phyloP scores from a whole-genome alignment of 371 early-diverging fungal species.

The Rhizopus arrhizus region DNA sequence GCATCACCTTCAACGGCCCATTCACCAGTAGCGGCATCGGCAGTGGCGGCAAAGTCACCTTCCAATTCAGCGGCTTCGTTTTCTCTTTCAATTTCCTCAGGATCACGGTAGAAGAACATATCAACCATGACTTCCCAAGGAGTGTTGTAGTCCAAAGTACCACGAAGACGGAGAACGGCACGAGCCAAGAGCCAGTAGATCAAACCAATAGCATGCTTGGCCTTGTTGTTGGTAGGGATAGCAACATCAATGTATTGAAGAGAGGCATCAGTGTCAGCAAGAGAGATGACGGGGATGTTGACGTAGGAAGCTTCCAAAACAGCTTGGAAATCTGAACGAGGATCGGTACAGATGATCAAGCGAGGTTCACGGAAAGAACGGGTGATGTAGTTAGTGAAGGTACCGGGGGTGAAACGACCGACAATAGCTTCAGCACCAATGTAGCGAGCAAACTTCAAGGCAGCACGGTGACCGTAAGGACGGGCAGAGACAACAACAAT shows the following conservation, averaged over 20 bases:
- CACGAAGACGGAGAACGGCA: constrained; percentile 98
- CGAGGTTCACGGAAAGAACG: constrained; percentile 99
- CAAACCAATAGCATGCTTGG: constrained; percentile 97
- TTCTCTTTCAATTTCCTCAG: constrained; percentile 92
- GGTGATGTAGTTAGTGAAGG: constrained; percentile 99
- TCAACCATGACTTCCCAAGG: constrained; percentile 97
- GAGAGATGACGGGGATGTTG: constrained; percentile 99
- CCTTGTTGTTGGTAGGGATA: constrained; percentile 99
- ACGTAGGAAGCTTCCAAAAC: constrained; percentile 98
- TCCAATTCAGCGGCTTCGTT: constrained; percentile 31
- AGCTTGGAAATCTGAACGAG: constrained; percentile 98
- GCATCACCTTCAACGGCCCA: constrained; percentile 35
- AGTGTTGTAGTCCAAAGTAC: constrained; percentile 79
- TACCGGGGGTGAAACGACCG: constrained; percentile 99
- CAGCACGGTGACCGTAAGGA: constrained; percentile 99
- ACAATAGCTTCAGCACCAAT: constrained; percentile 98
- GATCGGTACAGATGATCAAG: constrained; percentile 97
- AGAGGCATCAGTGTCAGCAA: constrained; percentile 97
- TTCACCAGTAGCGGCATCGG: constrained; percentile 32
- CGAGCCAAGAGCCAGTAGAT: constrained; percentile 97
- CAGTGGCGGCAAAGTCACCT: constrained; percentile 19
- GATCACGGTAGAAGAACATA: constrained; percentile 97
- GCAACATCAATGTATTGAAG: constrained; percentile 97
- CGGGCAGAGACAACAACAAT: constrained; percentile 97
- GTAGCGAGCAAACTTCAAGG: constrained; percentile 97